These are phyloP conservation scores for Mychonastes homosphaera DNA, from an alignment of 139 green algal species.

Conservation along the genomic window DNA sequence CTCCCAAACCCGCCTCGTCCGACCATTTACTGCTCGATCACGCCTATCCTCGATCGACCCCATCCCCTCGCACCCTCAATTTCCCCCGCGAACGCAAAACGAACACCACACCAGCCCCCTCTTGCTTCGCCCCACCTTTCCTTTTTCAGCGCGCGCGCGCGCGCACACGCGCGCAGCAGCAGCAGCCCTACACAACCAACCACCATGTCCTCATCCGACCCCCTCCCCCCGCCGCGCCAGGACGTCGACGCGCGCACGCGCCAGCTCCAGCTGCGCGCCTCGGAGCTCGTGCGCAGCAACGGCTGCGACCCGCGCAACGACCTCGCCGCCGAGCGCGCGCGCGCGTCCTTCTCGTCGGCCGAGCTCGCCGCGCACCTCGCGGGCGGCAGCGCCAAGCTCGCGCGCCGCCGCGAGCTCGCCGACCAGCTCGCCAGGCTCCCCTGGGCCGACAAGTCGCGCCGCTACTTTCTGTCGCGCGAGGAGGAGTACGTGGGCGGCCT, in stretches of 20 bases:
- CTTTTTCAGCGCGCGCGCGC: no score
- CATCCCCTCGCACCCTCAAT: no score
- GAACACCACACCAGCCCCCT: no score
- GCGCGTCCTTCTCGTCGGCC: slow-evolving; percentile 50
- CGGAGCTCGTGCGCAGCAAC: slow-evolving; percentile 4
- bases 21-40: no score
- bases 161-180: no score
- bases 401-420: slow-evolving; percentile 54
- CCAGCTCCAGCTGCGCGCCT: not conserved
- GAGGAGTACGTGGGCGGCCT: slow-evolving; percentile 73
- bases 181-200: no score
- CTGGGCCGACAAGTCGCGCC: slow-evolving; percentile 68
- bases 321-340: slow-evolving; percentile 40
- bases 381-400: slow-evolving; percentile 54
- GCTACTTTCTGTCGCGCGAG: slow-evolving; percentile 66
- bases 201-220: no score
- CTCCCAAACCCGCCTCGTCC: no score
- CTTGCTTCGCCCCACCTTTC: no score
- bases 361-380: slow-evolving; percentile 55
- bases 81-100: no score
- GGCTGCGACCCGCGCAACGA: slow-evolving; percentile 22
- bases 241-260: not conserved
- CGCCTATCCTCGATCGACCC: no score
- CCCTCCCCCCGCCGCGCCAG: no score
- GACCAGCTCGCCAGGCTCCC: slow-evolving; percentile 37